Evolutionary conservation across 345 rosid species (phyloP).

Genomic region (Eucalyptus regnans): DNA sequence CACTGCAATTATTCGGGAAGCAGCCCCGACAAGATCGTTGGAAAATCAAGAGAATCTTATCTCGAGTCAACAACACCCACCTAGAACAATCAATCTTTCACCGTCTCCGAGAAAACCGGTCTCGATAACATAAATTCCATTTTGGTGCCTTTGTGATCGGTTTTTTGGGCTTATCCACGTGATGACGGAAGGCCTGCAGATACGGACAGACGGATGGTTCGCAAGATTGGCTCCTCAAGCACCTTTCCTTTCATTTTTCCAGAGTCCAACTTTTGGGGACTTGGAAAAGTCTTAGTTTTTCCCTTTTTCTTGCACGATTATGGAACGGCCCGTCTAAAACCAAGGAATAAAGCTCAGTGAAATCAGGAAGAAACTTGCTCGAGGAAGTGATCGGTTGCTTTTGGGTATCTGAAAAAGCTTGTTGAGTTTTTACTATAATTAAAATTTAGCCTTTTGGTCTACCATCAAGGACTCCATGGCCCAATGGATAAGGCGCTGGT

Average conservation of each 20-base stretch:
- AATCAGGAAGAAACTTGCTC: background rate
- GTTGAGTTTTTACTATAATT: rapidly evolving
- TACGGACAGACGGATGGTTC: background rate
- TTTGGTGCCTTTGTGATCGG: background rate
- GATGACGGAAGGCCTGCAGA: background rate
- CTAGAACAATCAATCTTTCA: background rate
- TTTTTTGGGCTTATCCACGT: background rate
- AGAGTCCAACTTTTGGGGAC: background rate
- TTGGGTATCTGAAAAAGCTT: background rate
- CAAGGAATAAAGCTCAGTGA: background rate
- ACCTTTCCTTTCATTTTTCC: background rate
- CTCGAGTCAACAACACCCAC: background rate
- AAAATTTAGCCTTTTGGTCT: no score
- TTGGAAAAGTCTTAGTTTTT: background rate
- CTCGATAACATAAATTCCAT: background rate
- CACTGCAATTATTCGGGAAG: background rate
- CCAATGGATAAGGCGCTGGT: slow-evolving; percentile 97
- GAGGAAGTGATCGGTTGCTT: background rate
- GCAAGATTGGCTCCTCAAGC: background rate
- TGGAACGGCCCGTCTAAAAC: background rate
- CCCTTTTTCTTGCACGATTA: background rate
- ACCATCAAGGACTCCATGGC: slow-evolving; percentile 31
- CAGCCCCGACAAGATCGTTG: background rate
- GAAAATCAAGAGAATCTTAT: background rate
- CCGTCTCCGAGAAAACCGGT: background rate